Evolutionary conservation across 2,329 filamentous ascomycete genomes (phyloP).

Genomic region (Trichoderma sp.): DNA sequence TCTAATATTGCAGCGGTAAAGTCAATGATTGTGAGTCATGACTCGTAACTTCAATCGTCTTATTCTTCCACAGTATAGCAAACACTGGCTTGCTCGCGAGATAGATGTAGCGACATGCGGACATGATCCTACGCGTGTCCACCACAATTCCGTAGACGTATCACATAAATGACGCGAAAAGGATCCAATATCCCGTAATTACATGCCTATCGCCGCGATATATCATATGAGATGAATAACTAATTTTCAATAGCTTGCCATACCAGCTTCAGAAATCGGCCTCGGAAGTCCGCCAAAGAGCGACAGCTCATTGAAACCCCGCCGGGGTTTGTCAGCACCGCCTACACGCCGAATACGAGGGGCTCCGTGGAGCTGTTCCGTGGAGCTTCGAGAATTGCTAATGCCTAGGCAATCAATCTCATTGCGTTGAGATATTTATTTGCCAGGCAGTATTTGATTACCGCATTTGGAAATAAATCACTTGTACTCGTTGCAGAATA

Average conservation of each 20-base stretch:
- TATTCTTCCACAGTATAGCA: background rate
- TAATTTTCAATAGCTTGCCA: background rate
- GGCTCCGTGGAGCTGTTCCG: background rate
- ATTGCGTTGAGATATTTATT: background rate
- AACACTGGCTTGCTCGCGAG: background rate
- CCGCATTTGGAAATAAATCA: background rate
- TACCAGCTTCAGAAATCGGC: background rate
- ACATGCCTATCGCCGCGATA: background rate
- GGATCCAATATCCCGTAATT: background rate
- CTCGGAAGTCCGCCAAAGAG: background rate
- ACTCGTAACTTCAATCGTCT: background rate
- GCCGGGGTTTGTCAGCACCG: background rate
- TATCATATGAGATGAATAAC: background rate
- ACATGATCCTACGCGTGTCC: background rate
- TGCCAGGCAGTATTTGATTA: too few relatives aligned
- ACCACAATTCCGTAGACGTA: background rate
- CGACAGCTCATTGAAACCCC: background rate
- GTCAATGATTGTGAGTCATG: background rate
- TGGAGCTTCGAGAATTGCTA: background rate
- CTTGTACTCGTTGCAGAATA: background rate
- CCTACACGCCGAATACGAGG: background rate
- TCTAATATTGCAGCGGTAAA: background rate
- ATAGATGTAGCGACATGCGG: background rate
- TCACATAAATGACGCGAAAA: background rate
- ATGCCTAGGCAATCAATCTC: background rate